phyloP scores from a whole-genome alignment of 202 grass and related monocot species.

The Digitaria exilis region DNA sequence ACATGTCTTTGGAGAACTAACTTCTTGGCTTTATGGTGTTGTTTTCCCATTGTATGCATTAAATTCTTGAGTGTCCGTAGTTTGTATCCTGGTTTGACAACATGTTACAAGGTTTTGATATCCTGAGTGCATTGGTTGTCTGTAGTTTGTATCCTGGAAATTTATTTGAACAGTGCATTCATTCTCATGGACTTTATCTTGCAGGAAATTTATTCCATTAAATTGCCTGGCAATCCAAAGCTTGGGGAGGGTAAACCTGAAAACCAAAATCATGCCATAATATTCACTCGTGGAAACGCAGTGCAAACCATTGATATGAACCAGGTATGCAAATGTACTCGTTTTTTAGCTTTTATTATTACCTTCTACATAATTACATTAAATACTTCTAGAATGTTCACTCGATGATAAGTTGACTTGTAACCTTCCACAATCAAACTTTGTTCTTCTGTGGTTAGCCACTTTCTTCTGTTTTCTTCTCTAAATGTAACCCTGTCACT shows the following conservation, averaged over 20 bases:
- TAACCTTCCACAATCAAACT: too few relatives aligned
- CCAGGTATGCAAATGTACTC: conserved; percentile 56
- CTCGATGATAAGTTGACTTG: background rate
- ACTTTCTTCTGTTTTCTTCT: too few relatives aligned
- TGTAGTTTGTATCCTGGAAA: too few relatives aligned
- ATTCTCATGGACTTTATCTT: conserved; percentile 32
- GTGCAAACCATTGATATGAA: conserved; percentile 99
- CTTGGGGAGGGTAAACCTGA: conserved; percentile 92
- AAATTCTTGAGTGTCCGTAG: background rate
- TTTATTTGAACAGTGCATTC: conserved; percentile 20
- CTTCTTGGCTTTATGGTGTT: conserved; percentile 11
- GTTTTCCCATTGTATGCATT: background rate
- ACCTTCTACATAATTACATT: background rate
- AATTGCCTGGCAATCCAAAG: conserved; percentile 90
- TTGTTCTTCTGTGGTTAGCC: too few relatives aligned
- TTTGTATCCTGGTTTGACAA: background rate
- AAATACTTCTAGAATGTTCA: background rate
- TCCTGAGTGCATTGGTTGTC: conserved; percentile 3
- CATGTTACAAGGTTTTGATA: conserved; percentile 27
- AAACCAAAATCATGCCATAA: conserved; percentile 96
- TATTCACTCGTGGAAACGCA: conserved; percentile 95
- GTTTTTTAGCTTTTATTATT: background rate
- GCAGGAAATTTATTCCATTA: conserved; percentile 92
- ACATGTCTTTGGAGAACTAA: background rate
- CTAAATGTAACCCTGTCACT: background rate